Base-by-base conservation (phyloP, 2,329 filamentous ascomycete genomes). In the Xylariaceae sp. region DNA sequence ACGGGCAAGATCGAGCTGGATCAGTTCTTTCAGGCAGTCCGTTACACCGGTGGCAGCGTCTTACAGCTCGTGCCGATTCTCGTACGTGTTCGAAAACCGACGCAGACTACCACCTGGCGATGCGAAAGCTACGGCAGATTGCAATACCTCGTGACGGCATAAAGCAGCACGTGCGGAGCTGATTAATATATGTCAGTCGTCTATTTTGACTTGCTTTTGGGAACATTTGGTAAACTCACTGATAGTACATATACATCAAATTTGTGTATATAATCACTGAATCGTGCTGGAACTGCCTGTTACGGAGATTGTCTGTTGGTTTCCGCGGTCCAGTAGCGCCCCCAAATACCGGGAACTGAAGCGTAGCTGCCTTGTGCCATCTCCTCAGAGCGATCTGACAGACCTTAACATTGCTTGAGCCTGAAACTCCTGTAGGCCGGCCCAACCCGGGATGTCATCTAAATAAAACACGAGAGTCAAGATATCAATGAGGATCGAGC, bases 221-320 rank as follows among this genome's bases (percentile, higher is more conserved):
- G n/a, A 10, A 4, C n/a, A 27, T 4, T 20, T 14, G 44, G 7
- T 36, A 27, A 1, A 60, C 71, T 53, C 62, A 77, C 71, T 75
- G 66, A 49, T 75, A 76, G 45, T 74, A 74, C 68, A 76, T 75
- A 48, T 72, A 74, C 55, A 75, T 71, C 50, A 75, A 54, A 34
- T 72, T 73, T 4, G 69, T 71, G 55, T 73, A 73, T 27, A 72
- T 44, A 8, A 70, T 66, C 10, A 71, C 63, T 1, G 70, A 71
- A 44, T 72, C 67, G 43, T 71, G 64, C 19, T 64, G 59, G 36
- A 57, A 64, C 44, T 65, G 63, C 22, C 47, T 37, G 38, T 20
- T 25, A n/a, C n/a, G n/a, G n/a, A n/a, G n/a, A n/a, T 56, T 53
- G 6, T 55, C 48, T 19, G 54, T 51, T 32, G 43, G 55, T 53